Conservation (phyloP, 2,329 filamentous ascomycete species). For the Ophiosphaerella korrae region DNA sequence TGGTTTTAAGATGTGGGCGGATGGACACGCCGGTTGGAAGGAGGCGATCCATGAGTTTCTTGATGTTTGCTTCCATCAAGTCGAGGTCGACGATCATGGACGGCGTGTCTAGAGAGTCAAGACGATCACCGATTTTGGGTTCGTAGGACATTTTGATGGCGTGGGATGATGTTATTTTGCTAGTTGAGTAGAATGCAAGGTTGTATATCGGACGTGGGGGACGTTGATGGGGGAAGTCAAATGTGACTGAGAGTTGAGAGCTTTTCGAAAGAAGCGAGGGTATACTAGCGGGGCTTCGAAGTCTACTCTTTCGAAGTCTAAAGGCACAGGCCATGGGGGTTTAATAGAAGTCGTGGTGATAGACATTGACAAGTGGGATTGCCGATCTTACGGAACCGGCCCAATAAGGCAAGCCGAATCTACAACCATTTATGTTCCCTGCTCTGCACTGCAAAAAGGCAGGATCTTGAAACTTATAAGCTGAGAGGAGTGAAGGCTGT, state of each 20-base stretch:
- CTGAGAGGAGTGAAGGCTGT: background rate
- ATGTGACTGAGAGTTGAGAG: background rate
- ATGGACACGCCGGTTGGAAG: constrained; percentile 54
- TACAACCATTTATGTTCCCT: background rate
- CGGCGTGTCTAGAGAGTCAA: constrained; percentile 58
- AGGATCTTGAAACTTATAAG: background rate
- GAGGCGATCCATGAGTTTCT: constrained; percentile 53
- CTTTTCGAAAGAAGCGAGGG: too few species aligned
- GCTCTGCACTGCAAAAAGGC: too few species aligned
- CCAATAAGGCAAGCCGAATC: constrained; percentile 19
- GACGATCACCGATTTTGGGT: constrained; percentile 50
- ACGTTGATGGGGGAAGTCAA: background rate
- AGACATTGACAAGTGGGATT: constrained; percentile 7
- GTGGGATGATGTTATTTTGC: background rate
- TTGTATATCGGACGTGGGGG: background rate
- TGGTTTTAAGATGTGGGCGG: constrained; percentile 61
- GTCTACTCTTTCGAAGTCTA: background rate
- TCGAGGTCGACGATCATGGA: constrained; percentile 62
- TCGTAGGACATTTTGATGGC: constrained; percentile 38
- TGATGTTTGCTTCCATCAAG: constrained; percentile 58
- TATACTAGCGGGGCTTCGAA: too few species aligned
- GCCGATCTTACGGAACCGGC: constrained; percentile 2
- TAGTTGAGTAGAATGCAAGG: background rate
- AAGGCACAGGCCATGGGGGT: background rate
- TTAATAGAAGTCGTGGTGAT: background rate